phyloP scores from a whole-genome alignment of 2,329 filamentous ascomycete genomes.

The Coleophoma cylindrospora region DNA sequence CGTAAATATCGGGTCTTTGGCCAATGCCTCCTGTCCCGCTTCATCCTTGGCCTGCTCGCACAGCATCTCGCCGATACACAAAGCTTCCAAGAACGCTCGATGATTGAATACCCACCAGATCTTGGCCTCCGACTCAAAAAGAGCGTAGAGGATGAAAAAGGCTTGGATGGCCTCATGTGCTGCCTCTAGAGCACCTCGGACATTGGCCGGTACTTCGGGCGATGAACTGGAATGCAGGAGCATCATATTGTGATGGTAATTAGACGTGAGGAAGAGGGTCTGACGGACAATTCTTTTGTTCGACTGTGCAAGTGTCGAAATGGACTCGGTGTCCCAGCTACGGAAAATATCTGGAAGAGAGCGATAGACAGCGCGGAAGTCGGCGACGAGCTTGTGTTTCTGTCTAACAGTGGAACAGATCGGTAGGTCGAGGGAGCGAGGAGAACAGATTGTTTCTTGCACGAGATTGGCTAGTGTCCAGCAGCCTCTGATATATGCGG shows the following conservation, averaged over 20 bases:
- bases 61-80: conserved; percentile 60
- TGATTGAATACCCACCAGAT: conserved; percentile 88
- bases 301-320: conserved; percentile 47
- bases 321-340: conserved; percentile 57
- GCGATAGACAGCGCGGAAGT: conserved; percentile 68
- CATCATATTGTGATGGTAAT: conserved; percentile 81
- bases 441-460: conserved; percentile 70
- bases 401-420: conserved; percentile 64
- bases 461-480: conserved; percentile 77
- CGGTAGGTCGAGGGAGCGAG: conserved; percentile 67
- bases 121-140: conserved; percentile 66
- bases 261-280: conserved; percentile 73
- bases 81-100: conserved; percentile 70
- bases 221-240: conserved; percentile 69
- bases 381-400: conserved; percentile 63
- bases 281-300: conserved; percentile 67
- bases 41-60: conserved; percentile 44
- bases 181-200: conserved; percentile 66
- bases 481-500: conserved; percentile 61
- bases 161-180: conserved; percentile 69
- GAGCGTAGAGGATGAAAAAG: conserved; percentile 67
- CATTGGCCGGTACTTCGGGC: conserved; percentile 55
- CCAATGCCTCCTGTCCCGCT: conserved; percentile 38
- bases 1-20: conserved; percentile 52
- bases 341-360: conserved; percentile 68